Percentiles rank a stretch among this genome's conserved stretches.
These are phyloP conservation scores for Scolecobasidium constrictum DNA, from an alignment of 2,329 filamentous ascomycete genomes.

Conservation along the genomic window DNA sequence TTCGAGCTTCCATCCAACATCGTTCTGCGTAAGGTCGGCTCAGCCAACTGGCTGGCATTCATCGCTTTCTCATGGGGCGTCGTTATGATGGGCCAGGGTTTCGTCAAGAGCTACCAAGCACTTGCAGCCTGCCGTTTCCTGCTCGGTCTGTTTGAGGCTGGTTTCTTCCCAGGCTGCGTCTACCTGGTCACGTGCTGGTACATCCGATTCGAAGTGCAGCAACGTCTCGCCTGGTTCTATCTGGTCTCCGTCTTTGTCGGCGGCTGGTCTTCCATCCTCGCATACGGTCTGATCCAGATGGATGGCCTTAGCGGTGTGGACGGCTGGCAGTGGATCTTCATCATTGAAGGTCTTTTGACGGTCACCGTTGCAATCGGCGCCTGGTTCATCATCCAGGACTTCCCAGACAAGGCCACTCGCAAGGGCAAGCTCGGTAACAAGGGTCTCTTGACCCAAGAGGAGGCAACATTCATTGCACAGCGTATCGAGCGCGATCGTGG, in stretches of 20 bases:
- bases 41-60: slow-evolving; percentile 16
- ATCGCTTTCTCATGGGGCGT: slow-evolving; percentile 16
- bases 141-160: slow-evolving; percentile 19
- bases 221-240: slow-evolving; percentile 12
- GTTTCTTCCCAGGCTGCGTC: slow-evolving; percentile 12
- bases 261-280: slow-evolving; percentile 12
- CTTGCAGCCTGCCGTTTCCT: slow-evolving; percentile 21
- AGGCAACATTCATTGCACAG: slow-evolving; percentile 38
- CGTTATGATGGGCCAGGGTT: slow-evolving; percentile 13
- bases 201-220: slow-evolving; percentile 12
- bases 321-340: slow-evolving; percentile 19
- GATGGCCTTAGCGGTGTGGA: slow-evolving; percentile 14
- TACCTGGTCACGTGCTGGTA: slow-evolving; percentile 14
- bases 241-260: slow-evolving; percentile 11
- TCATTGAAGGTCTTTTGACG: slow-evolving; percentile 16
- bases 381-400: slow-evolving; percentile 19
- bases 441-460: slow-evolving; percentile 32
- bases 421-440: slow-evolving; percentile 13
- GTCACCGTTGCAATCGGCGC: slow-evolving; percentile 16
- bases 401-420: slow-evolving; percentile 28
- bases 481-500: slow-evolving; percentile 42
- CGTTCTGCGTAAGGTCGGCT: slow-evolving; percentile 11
- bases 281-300: slow-evolving; percentile 12
- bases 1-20: slow-evolving; percentile 9
- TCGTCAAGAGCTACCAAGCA: slow-evolving; percentile 18